phyloP scores from a whole-genome alignment of 768 basidiomycete species.

The Chalciporus chontae region DNA sequence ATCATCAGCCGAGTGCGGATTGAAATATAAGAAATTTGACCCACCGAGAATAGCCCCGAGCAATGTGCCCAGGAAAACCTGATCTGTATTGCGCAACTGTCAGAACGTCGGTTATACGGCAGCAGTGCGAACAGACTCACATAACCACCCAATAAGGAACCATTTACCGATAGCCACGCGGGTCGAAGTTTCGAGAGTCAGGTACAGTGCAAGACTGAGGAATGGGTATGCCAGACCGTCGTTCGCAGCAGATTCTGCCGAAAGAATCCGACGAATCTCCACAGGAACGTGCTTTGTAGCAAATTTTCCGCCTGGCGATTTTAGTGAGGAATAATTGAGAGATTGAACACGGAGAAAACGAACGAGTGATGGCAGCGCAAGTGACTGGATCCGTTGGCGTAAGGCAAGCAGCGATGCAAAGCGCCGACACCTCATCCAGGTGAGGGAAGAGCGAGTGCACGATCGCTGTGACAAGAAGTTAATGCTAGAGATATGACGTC shows the following conservation, averaged over 20 bases:
- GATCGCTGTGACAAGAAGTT: slow-evolving; percentile 42
- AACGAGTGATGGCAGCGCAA: slow-evolving; percentile 77
- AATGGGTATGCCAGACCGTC: slow-evolving; percentile 97
- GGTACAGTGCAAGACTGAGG: slow-evolving; percentile 79
- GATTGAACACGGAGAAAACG: slow-evolving; percentile 11
- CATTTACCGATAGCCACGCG: slow-evolving; percentile 74
- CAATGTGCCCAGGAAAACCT: slow-evolving; percentile 72
- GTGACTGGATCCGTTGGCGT: slow-evolving; percentile 96
- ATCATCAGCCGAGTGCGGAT: not conserved
- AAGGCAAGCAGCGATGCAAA: slow-evolving; percentile 85
- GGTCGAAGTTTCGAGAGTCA: slow-evolving; percentile 65
- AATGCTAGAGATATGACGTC: not conserved
- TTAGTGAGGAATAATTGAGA: not conserved
- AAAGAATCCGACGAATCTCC: slow-evolving; percentile 75
- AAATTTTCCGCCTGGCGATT: slow-evolving; percentile 59
- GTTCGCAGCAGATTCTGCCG: slow-evolving; percentile 91
- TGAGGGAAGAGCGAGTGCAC: slow-evolving; percentile 70
- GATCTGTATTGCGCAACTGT: slow-evolving; percentile 45
- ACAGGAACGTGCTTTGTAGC: slow-evolving; percentile 66
- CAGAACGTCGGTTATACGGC: not conserved
- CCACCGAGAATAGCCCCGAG: slow-evolving; percentile 59
- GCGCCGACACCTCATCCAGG: slow-evolving; percentile 67
- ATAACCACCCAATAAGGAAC: slow-evolving; percentile 83
- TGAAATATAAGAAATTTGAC: slow-evolving; percentile 1
- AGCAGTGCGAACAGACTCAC: slow-evolving; percentile 25